Percentiles rank a stretch among this genome's conserved stretches.
These are phyloP conservation scores for Boletus rubroflammeus DNA, from an alignment of 768 basidiomycete species.

Conservation along the genomic window DNA sequence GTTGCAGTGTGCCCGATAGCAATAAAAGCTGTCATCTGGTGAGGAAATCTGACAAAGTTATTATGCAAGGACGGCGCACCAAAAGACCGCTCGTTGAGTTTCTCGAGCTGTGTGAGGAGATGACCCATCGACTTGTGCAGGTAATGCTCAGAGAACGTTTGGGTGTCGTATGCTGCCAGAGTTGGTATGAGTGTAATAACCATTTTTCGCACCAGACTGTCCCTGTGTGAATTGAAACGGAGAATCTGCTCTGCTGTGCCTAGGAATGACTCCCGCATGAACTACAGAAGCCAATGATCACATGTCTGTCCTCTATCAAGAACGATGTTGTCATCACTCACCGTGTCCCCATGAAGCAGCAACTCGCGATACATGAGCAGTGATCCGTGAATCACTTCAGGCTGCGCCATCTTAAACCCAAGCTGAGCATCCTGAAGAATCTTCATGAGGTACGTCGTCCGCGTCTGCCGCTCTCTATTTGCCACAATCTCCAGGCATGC, in stretches of 20 bases:
- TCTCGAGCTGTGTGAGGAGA: slow-evolving; percentile 82
- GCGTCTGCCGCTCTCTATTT: slow-evolving; percentile 63
- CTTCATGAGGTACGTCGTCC: slow-evolving; percentile 65
- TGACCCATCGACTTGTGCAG: slow-evolving; percentile 94
- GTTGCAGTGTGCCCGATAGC: slow-evolving; percentile 95
- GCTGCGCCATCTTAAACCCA: slow-evolving; percentile 73
- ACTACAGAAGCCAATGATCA: slow-evolving; percentile 43
- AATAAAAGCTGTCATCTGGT: slow-evolving; percentile 66
- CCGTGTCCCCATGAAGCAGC: slow-evolving; percentile 91
- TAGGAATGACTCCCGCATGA: slow-evolving; percentile 83
- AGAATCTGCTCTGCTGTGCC: slow-evolving; percentile 89
- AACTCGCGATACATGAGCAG: slow-evolving; percentile 89
- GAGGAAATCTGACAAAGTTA: background rate
- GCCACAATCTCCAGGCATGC: slow-evolving; percentile 88
- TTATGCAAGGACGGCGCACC: slow-evolving; percentile 43
- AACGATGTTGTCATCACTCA: slow-evolving; percentile 35
- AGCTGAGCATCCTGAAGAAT: slow-evolving; percentile 87
- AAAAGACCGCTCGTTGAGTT: slow-evolving; percentile 82
- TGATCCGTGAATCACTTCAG: slow-evolving; percentile 91
- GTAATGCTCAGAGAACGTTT: slow-evolving; percentile 87
- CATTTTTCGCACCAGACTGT: slow-evolving; percentile 84
- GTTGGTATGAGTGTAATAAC: slow-evolving; percentile 96
- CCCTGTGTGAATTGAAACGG: slow-evolving; percentile 82
- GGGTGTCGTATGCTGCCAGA: slow-evolving; percentile 90
- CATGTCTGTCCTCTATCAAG: background rate